Evolutionary conservation across 2,329 filamentous ascomycete species (phyloP).

Genomic region (Cladophialophora chaetospira): DNA sequence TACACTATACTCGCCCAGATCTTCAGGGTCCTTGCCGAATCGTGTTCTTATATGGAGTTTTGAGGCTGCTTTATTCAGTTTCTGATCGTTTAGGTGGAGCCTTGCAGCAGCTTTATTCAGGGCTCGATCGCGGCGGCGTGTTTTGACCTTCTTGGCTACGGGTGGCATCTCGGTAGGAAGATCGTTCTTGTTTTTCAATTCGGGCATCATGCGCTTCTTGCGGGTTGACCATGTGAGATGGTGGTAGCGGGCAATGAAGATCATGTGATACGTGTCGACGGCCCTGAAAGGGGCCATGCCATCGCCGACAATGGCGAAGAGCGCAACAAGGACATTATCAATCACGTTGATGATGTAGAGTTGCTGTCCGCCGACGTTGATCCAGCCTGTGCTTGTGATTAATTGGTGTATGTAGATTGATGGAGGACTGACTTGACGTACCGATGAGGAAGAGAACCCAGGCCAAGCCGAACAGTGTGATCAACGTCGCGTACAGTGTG

Average conservation of each 20-base stretch:
- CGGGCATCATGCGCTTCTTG: conserved; percentile 2
- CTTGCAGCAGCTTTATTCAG: neutral
- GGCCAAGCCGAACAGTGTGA: conserved; percentile 9
- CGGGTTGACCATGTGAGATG: conserved; percentile 4
- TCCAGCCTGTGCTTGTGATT: conserved; percentile 5
- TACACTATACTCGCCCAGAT: conserved; percentile 5
- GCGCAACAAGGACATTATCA: conserved; percentile 8
- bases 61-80: conserved; percentile 3
- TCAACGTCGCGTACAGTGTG: conserved; percentile 5
- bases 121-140: conserved; percentile 3
- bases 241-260: conserved; percentile 11
- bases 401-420: neutral
- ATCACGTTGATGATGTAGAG: conserved; percentile 9
- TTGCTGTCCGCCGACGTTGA: conserved; percentile 10
- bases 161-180: conserved; percentile 10
- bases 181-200: conserved; percentile 5
- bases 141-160: neutral
- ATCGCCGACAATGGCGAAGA: conserved; percentile 13
- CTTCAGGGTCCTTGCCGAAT: conserved; percentile 3
- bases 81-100: too few relatives aligned
- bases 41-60: conserved; percentile 8
- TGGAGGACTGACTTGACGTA: neutral
- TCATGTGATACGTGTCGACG: conserved; percentile 9
- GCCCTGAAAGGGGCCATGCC: conserved; percentile 8
- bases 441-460: conserved; percentile 15